Conservation (phyloP, 371 early-diverging fungal genomes). For the Chytridium lagenaria region DNA sequence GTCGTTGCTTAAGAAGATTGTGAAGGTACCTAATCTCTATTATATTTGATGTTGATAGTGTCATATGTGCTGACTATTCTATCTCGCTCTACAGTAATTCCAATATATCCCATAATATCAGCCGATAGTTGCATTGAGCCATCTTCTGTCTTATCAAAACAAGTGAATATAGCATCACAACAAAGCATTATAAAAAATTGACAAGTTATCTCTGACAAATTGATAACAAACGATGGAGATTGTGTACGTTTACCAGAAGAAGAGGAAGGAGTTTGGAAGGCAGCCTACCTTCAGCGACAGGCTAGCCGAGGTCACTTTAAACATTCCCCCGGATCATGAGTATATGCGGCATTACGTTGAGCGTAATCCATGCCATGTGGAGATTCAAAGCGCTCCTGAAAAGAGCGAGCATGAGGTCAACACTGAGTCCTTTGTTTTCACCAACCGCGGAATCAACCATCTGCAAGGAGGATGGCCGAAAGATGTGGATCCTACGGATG, state of each 20-base stretch:
- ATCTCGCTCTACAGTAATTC: background rate
- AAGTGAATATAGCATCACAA: no score
- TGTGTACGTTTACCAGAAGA: conserved; percentile 64
- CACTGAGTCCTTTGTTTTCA: conserved; percentile 55
- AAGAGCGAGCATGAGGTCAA: conserved; percentile 68
- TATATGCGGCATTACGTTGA: conserved; percentile 55
- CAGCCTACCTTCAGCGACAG: conserved; percentile 55
- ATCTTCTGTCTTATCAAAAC: no score
- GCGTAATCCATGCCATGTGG: conserved; percentile 51
- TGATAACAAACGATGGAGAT: conserved; percentile 55
- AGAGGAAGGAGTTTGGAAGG: conserved; percentile 62
- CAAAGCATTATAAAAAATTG: no score
- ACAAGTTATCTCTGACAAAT: background rate
- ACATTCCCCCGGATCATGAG: conserved; percentile 54
- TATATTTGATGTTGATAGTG: background rate
- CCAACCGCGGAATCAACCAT: conserved; percentile 60
- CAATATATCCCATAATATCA: no score
- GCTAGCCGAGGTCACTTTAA: conserved; percentile 41
- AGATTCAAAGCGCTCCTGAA: conserved; percentile 57
- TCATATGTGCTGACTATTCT: background rate
- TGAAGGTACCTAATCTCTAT: conserved; percentile 22
- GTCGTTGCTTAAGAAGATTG: conserved; percentile 74
- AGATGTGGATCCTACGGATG: conserved; percentile 63
- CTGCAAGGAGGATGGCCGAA: conserved; percentile 67
- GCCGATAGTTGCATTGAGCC: background rate